Conservation (phyloP, 495 filamentous ascomycete genomes). For the Haplographium delicatum region DNA sequence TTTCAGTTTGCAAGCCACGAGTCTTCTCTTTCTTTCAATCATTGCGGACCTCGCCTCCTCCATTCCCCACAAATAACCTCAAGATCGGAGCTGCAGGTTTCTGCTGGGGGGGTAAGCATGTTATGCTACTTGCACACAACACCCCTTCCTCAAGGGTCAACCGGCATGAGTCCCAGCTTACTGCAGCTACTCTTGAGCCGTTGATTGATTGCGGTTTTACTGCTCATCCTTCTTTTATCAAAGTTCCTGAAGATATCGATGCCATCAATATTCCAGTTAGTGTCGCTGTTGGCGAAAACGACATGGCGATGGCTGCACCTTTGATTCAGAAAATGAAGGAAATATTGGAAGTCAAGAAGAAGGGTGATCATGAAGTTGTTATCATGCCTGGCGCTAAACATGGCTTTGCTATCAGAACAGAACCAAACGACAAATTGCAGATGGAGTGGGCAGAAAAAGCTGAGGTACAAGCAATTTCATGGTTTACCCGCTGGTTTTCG, state of each 20-base stretch:
- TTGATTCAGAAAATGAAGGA: constrained; percentile 38
- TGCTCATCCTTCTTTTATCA: constrained; percentile 49
- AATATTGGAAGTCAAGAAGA: constrained; percentile 40
- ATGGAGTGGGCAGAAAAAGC: constrained; percentile 39
- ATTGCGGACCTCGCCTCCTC: constrained; percentile 32
- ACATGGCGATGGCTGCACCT: constrained; percentile 37
- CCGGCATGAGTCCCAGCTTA: constrained; percentile 16
- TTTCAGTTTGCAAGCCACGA: constrained; percentile 35
- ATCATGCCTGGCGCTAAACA: constrained; percentile 54
- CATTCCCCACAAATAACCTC: constrained; percentile 17
- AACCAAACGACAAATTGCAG: constrained; percentile 38
- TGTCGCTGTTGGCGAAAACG: constrained; percentile 50
- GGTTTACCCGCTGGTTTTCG: constrained; percentile 34
- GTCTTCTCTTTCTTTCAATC: constrained; percentile 43
- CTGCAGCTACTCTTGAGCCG: constrained; percentile 22
- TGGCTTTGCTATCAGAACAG: constrained; percentile 55
- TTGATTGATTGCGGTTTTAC: constrained; percentile 50
- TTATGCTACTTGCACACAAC: constrained; percentile 37
- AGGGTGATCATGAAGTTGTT: constrained; percentile 42
- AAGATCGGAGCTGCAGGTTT: constrained; percentile 50
- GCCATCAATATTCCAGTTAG: constrained; percentile 47
- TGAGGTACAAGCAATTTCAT: constrained; percentile 51
- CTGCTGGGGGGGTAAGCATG: constrained; percentile 57
- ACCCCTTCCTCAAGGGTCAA: constrained; percentile 15
- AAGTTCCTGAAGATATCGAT: constrained; percentile 50